Base-by-base conservation (phyloP, 768 basidiomycete species). In the Psilocybe azurescens region DNA sequence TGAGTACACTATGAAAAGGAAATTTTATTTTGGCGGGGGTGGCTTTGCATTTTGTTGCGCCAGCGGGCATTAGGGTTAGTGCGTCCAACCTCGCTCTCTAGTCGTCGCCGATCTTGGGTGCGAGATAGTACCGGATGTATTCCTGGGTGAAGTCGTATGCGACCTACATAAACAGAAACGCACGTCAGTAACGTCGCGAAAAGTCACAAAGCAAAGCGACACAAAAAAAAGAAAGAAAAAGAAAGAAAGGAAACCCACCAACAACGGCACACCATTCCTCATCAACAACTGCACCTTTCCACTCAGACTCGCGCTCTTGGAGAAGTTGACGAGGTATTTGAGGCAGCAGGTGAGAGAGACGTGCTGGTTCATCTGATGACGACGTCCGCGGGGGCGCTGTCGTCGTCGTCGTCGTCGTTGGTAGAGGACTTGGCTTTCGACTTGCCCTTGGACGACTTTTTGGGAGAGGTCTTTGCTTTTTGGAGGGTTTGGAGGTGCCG, bases 321-420 rank as follows among this genome's bases (percentile, higher is more conserved):
- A 87, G 71, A 99, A 99, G 79, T 97, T 98, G 75, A 93, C 89
- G 30, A 99, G 89, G 77, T 99, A 99, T 76, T 99, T 99, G 69
- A 99, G 81, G 33, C 93, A 95, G 81, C 98, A 99, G 1, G 95
- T 98, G 53, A 99, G 82, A 46, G 88, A 86, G 64, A 99, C 96
- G 65, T 93, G 88, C 73, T 91, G 89, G 71, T 94, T 93, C 85
- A 97, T 91, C 76, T 92, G 72, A 97, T 91, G 63, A 78, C 74
- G 52, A 97, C 89, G 50, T 82, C 86, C 11, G 13, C 46, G 56
- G 47, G 6, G 16, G 29, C 16, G 0, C 72, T 72, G 13, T 80
- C 79, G 3, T 86, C 84, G 2, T 84, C 82, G 20, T 87, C 87
- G 7, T 83, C 83, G 20, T 0, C n/a, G n/a, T 74, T 74, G 30